phyloP scores from a whole-genome alignment of 768 basidiomycete genomes.

The Saitozyma podzolica region DNA sequence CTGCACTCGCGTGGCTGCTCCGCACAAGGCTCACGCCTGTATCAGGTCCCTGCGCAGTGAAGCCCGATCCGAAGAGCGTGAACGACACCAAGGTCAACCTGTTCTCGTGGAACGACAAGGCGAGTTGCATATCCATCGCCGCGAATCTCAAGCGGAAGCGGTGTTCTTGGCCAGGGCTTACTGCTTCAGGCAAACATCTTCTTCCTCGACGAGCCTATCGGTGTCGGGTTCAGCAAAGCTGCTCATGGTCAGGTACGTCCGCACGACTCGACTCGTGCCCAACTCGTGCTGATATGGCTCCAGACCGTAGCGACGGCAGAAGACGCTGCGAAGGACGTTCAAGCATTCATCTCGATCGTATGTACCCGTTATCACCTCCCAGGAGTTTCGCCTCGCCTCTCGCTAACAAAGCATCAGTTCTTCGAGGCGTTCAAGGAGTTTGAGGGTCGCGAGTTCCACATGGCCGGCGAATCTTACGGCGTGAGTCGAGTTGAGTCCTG shows the following conservation, averaged over 20 bases:
- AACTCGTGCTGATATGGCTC: slow-evolving; percentile 50
- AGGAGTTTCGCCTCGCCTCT: not conserved
- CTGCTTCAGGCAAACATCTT: slow-evolving; percentile 49
- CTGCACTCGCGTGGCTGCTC: slow-evolving; percentile 7
- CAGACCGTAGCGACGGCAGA: slow-evolving; percentile 71
- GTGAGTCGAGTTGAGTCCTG: slow-evolving; percentile 54
- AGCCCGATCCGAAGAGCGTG: slow-evolving; percentile 42
- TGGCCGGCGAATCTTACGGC: slow-evolving; percentile 73
- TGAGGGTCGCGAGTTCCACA: slow-evolving; percentile 66
- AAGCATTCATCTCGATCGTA: slow-evolving; percentile 70
- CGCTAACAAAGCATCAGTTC: slow-evolving; percentile 53
- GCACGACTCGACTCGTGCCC: slow-evolving; percentile 39
- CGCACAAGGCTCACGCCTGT: not conserved
- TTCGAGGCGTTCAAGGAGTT: slow-evolving; percentile 77
- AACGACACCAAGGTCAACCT: slow-evolving; percentile 53
- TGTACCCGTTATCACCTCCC: not conserved
- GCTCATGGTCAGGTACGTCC: slow-evolving; percentile 60
- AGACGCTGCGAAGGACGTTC: slow-evolving; percentile 73
- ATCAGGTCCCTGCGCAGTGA: slow-evolving; percentile 69
- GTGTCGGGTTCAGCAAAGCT: slow-evolving; percentile 55
- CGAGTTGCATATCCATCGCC: slow-evolving; percentile 1
- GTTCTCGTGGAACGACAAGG: slow-evolving; percentile 53
- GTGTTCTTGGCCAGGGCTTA: not conserved
- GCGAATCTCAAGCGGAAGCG: not conserved
- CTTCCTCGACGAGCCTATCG: slow-evolving; percentile 64